These are phyloP conservation scores for Cicer cuneatum DNA, from an alignment of 306 rosid species.

Conservation along the genomic window DNA sequence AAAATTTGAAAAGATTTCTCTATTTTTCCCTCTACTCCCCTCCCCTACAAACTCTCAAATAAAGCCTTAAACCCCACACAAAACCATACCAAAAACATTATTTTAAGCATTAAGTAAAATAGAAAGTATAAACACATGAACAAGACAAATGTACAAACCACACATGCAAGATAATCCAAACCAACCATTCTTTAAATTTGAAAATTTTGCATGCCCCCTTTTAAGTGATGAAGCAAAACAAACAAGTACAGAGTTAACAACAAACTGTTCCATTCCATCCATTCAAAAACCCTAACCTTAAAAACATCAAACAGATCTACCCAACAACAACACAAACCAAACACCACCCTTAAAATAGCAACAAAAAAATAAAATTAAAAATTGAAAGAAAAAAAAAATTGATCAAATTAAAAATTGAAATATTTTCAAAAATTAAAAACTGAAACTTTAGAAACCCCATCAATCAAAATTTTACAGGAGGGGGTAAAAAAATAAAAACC, in stretches of 20 bases:
- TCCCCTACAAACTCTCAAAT: too few species aligned
- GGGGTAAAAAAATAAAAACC: background rate
- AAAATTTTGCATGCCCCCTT: background rate
- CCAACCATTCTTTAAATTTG: background rate
- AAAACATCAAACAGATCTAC: slow-evolving; percentile 48
- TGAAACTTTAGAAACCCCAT: slow-evolving; percentile 24
- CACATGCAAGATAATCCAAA: slow-evolving; percentile 21
- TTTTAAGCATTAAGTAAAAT: background rate
- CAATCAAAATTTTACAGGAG: background rate
- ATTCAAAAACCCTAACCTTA: slow-evolving; percentile 39
- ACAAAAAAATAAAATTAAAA: background rate
- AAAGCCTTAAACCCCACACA: background rate
- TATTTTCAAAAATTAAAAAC: slow-evolving; percentile 31
- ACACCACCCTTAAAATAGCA: background rate
- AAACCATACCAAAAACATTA: slow-evolving; percentile 19
- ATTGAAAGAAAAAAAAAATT: too few species aligned
- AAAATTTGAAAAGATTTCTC: too few species aligned
- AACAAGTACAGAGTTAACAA: background rate
- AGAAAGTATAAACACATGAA: slow-evolving; percentile 11
- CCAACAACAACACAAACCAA: slow-evolving; percentile 26
- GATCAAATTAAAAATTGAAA: slow-evolving; percentile 13
- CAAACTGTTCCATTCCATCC: slow-evolving; percentile 39
- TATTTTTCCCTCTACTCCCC: too few species aligned
- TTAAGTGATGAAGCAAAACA: slow-evolving; percentile 27
- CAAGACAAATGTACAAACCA: slow-evolving; percentile 30